A percentile compares a stretch with the other conserved stretches of the same genome.
phyloP scores from a whole-genome alignment of 2,329 filamentous ascomycete species.

The Aspergillus quadrilineatus region DNA sequence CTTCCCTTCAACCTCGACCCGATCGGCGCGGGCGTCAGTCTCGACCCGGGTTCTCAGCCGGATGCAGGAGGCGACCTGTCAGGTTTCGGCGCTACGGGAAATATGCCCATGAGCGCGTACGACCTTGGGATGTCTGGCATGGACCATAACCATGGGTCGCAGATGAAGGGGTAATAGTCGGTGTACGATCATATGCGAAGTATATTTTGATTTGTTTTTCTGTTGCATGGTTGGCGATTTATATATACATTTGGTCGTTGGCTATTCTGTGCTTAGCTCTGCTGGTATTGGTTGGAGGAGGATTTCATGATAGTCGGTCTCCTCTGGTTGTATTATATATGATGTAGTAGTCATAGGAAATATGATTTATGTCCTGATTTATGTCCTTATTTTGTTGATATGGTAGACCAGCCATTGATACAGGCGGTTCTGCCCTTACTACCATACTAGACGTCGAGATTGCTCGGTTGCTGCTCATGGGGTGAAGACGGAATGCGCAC shows the following conservation, averaged over 20 bases:
- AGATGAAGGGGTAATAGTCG: conserved; percentile 8
- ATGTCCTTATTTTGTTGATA: too few relatives aligned
- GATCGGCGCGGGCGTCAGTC: conserved; percentile 23
- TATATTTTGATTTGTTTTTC: neutral
- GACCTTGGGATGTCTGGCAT: conserved; percentile 28
- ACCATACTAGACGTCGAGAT: too few relatives aligned
- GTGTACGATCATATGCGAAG: neutral
- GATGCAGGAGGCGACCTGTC: conserved; percentile 22
- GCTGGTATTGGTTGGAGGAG: too few relatives aligned
- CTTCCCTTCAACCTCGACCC: conserved; percentile 91
- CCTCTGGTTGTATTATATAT: neutral
- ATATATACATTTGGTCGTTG: neutral
- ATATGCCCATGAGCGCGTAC: conserved; percentile 29
- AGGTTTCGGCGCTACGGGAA: conserved; percentile 21
- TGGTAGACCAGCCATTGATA: too few relatives aligned
- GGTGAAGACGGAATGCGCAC: too few relatives aligned
- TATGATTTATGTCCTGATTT: neutral
- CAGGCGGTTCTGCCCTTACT: too few relatives aligned
- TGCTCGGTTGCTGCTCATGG: too few relatives aligned
- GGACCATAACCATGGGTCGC: conserved; percentile 13
- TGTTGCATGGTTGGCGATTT: neutral
- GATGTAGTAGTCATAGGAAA: neutral
- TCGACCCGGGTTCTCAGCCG: conserved; percentile 17
- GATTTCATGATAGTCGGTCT: too few relatives aligned
- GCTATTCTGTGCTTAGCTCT: neutral